Evolutionary conservation across 2,329 filamentous ascomycete species (phyloP), one percentile per base, ranked within the genome.

Genomic region (Fusarium sterilihyphosum): DNA sequence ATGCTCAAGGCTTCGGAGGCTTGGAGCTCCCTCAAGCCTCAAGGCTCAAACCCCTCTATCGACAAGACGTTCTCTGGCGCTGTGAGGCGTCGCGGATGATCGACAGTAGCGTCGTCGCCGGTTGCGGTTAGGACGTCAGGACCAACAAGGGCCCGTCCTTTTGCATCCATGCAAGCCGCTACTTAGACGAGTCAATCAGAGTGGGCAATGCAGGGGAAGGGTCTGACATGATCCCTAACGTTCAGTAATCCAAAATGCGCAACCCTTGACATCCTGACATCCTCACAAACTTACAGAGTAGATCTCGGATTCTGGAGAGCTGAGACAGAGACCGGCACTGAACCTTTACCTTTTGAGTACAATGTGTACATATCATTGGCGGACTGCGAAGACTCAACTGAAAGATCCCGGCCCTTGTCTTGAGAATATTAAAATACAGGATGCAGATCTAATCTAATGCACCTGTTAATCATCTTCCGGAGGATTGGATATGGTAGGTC

Each of bases 1-100:
- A 63, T 56, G 52, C 24, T 61, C 33, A 59, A 63, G 57, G 57
- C 65, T 67, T 49, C 67, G 24, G n/a, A 31, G 41, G 46, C 35
- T 41, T 59, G 59, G 38, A 69, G 62, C 67, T 74, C 52, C 24
- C 35, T 43, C 37, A 49, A 58, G 29, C 13, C 31, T 41, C 52
- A 54, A 56, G 52, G 16, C 41, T 58, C 56, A 57, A 57, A 29
- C 31, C 38, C 54, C 56, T 40, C 31, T 57, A 68, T 40, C 59
- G 71, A 54, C 61, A 38, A 37, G 66, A 56, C 50, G 41, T 65
- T 46, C 46, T 50, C 54, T 47, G 43, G 61, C 22, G 53, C 60
- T 67, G 67, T 53, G 56, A 77, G 65, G 74, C 75, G 74, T 72
- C 59, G 66, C 77, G 75, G 77, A 77, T 76, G 77, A 78, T 78